phyloP scores from a whole-genome alignment of 2,329 filamentous ascomycete species.

The Fusarium clavum region DNA sequence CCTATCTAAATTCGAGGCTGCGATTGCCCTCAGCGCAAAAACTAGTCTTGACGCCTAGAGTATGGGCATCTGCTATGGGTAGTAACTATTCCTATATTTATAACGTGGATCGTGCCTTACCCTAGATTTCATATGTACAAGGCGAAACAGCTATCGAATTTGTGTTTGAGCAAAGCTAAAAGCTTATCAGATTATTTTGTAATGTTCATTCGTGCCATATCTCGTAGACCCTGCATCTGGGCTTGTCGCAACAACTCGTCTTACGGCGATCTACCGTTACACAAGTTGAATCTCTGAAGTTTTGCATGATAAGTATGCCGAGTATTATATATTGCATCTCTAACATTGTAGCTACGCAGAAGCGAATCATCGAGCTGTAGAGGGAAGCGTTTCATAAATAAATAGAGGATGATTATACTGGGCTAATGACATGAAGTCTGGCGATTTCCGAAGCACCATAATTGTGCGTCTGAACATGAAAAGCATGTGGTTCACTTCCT shows the following conservation, averaged over 20 bases:
- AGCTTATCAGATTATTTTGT: neutral
- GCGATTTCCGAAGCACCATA: too few relatives aligned
- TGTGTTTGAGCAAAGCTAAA: rapidly evolving
- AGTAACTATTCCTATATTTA: neutral
- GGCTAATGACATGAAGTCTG: too few relatives aligned
- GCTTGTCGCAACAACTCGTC: neutral
- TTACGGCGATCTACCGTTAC: neutral
- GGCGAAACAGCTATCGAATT: neutral
- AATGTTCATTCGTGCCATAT: neutral
- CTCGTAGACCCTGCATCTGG: neutral
- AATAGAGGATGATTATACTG: too few relatives aligned
- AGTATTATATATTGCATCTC: too few relatives aligned
- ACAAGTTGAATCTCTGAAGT: too few relatives aligned
- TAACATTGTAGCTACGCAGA: too few relatives aligned
- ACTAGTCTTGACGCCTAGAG: slow-evolving; percentile 35
- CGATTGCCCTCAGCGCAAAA: slow-evolving; percentile 10
- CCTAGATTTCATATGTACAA: neutral
- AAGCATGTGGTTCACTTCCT: too few relatives aligned
- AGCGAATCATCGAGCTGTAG: too few relatives aligned
- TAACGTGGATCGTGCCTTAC: neutral
- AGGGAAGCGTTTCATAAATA: too few relatives aligned
- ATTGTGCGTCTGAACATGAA: too few relatives aligned
- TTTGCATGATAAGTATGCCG: too few relatives aligned
- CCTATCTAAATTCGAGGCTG: neutral
- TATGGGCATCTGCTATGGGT: neutral